Conservation (phyloP, 1,139 yeast genomes). For the Sugiyamaella castrensis region DNA sequence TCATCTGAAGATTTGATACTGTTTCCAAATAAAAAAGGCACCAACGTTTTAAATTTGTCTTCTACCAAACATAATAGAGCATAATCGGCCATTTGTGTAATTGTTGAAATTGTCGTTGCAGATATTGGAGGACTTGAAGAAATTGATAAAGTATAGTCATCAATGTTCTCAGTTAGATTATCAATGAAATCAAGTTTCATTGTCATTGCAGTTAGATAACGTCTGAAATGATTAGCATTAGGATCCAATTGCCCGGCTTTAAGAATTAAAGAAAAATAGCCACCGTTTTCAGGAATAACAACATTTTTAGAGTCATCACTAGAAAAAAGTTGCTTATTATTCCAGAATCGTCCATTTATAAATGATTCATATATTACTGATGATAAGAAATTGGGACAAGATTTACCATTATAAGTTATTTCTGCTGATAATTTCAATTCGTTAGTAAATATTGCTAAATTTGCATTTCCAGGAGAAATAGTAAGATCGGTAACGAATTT, state of each 20-base stretch:
- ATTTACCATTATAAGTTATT: slow-evolving; percentile 1
- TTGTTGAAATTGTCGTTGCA: not conserved
- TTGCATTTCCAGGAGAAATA: slow-evolving; percentile 3
- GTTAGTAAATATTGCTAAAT: slow-evolving; percentile 1
- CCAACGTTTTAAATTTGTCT: slow-evolving; percentile 10
- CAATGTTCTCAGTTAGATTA: not conserved
- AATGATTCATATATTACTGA: slow-evolving; percentile 1
- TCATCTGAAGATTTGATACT: too few relatives aligned
- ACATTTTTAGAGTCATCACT: slow-evolving; percentile 1
- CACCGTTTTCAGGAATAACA: not conserved
- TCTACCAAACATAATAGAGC: slow-evolving; percentile 12
- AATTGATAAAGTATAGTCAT: not conserved
- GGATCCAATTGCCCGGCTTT: slow-evolving; percentile 6
- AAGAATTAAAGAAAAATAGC: slow-evolving; percentile 2
- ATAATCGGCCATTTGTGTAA: slow-evolving; percentile 16
- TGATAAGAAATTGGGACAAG: slow-evolving; percentile 1
- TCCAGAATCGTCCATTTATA: slow-evolving; percentile 1
- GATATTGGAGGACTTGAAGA: not conserved
- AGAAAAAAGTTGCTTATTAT: not conserved
- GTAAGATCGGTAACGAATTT: not conserved
- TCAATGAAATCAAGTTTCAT: not conserved
- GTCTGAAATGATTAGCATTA: slow-evolving; percentile 3
- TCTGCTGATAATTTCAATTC: slow-evolving; percentile 1
- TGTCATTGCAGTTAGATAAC: slow-evolving; percentile 5
- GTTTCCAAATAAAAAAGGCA: slow-evolving; percentile 17